These are phyloP conservation scores for Fusarium longipes DNA, from an alignment of 2,329 filamentous ascomycete genomes.

Conservation along the genomic window DNA sequence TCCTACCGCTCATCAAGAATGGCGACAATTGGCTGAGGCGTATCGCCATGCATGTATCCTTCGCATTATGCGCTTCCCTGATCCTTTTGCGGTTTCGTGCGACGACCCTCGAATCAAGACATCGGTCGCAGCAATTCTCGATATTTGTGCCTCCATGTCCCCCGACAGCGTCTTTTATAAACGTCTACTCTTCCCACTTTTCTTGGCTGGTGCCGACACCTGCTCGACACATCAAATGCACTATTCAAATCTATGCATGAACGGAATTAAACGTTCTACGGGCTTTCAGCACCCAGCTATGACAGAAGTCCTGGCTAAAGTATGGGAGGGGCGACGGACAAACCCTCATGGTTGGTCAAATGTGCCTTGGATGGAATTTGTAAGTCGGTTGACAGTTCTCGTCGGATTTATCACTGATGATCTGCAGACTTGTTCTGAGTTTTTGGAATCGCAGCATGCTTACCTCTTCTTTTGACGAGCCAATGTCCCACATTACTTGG, in stretches of 20 bases:
- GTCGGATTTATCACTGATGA: rapidly evolving
- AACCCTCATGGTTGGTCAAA: conserved; percentile 35
- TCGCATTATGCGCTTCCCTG: conserved; percentile 43
- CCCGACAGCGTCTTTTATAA: conserved; percentile 44
- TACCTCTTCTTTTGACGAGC: conserved; percentile 36
- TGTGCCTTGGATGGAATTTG: conserved; percentile 48
- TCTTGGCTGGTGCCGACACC: conserved; percentile 45
- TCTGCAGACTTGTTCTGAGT: conserved; percentile 31
- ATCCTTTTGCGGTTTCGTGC: conserved; percentile 44
- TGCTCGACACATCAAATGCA: conserved; percentile 42
- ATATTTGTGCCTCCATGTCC: conserved; percentile 41
- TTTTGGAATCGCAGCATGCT: conserved; percentile 31
- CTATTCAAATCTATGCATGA: conserved; percentile 41
- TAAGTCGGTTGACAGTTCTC: conserved; percentile 3
- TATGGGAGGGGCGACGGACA: conserved; percentile 40
- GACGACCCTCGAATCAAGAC: conserved; percentile 35
- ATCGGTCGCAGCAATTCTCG: conserved; percentile 43
- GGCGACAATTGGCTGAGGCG: conserved; percentile 46
- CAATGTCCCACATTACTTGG: neutral
- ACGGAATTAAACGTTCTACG: conserved; percentile 42
- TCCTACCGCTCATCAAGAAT: conserved; percentile 45
- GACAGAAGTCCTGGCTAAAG: conserved; percentile 41
- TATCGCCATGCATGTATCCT: conserved; percentile 48
- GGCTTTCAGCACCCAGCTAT: conserved; percentile 44
- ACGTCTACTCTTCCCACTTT: conserved; percentile 46